Evolutionary conservation across 768 basidiomycete species (phyloP), one percentile per base, ranked within the genome.

Genomic region (Mycena filopes): DNA sequence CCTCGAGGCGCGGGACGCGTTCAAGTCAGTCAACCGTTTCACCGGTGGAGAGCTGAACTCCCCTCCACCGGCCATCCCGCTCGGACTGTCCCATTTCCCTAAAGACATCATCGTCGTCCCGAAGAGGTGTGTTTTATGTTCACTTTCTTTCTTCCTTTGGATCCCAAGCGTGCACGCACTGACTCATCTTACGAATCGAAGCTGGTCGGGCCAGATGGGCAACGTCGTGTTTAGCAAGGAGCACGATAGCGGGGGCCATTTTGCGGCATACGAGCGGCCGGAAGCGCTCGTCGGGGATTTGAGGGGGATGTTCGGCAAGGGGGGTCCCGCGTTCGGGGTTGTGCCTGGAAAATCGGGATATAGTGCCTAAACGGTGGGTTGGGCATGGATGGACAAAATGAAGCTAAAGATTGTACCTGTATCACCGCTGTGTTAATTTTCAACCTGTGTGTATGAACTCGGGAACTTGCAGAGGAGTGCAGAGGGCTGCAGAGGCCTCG

Each of bases 1-100:
- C 58, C 64, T 59, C 31, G 75, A 76, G 57, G 62, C 63, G 10
- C 10, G 36, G 36, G 36, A 36, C 9, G 36, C 36, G 36, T 36
- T 36, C 36, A 36, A 36, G 36, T 11, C 11, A 2, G 36, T 36
- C 10, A 36, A 36, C 36, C 36, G 36, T 15, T 36, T 36, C 36
- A 36, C 36, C 11, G 36, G 36, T 36, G 36, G 11, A 15, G 36
- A 36, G 36, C 15, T 36, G 36, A 36, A 36, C 36, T 36, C 36
- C 15, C 36, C 54, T 18, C 49, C 29, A 23, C 63, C 63, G 6
- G 50, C 55, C 15, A 57, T 63, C 48, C 61, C 61, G n/a, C 54
- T 63, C 28, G 61, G 61, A 1, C 4, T 63, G 15, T 63, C 62
- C 16, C 47, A 43, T 7, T 63, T 63, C 42, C 55, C 55, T 8